phyloP scores from a whole-genome alignment of 208 protist genomes.

The Leishmania amazonensis region DNA sequence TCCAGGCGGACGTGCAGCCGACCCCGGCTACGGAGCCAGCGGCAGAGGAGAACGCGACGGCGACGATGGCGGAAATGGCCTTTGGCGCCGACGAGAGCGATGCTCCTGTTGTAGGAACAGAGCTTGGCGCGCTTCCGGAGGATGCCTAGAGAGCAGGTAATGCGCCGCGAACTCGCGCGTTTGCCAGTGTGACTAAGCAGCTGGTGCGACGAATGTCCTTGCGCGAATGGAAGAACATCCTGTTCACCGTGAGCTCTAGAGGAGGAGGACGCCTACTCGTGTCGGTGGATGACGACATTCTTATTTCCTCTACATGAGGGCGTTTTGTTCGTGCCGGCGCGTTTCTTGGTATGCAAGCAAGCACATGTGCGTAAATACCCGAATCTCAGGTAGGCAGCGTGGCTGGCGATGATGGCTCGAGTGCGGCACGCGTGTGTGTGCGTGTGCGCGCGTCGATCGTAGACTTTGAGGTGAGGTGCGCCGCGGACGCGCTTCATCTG shows the following conservation, averaged over 20 bases:
- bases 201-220: not conserved
- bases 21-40: not conserved
- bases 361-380: not conserved
- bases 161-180: not conserved
- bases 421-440: not conserved
- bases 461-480: not conserved
- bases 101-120: conserved; percentile 13
- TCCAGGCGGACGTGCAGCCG: conserved; percentile 8
- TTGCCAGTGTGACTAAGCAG: not conserved
- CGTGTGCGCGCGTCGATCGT: not conserved
- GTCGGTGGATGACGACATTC: not conserved
- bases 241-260: not conserved
- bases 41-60: not conserved
- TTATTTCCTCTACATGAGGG: not conserved
- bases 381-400: not conserved
- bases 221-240: not conserved
- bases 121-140: conserved; percentile 20
- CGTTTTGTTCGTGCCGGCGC: not conserved
- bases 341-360: not conserved
- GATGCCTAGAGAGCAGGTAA: conserved; percentile 6
- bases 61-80: conserved; percentile 19
- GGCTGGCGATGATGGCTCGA: not conserved
- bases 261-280: not conserved
- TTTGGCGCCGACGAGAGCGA: conserved; percentile 28
- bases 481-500: not conserved